Conservation (phyloP, 352 stramenopile species). For the Phytophthora aleatoria region DNA sequence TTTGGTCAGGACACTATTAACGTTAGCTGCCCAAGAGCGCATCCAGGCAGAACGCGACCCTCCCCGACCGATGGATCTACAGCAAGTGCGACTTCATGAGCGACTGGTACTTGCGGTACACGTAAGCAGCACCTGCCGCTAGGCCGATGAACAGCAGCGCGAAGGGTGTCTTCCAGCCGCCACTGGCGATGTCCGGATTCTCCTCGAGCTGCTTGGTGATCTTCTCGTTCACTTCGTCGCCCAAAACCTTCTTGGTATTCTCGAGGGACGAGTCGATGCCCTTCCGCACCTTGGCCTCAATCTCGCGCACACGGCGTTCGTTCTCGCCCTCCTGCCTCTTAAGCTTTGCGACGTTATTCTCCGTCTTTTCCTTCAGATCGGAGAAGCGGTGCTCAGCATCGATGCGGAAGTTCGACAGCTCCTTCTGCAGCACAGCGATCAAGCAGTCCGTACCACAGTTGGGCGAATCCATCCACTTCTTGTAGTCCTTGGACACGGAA, state of each 20-base stretch:
- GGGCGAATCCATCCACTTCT: conserved; percentile 81
- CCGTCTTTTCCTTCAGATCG: conserved; percentile 88
- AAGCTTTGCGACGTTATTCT: conserved; percentile 78
- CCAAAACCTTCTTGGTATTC: conserved; percentile 61
- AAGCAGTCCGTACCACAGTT: conserved; percentile 78
- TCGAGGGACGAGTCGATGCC: conserved; percentile 72
- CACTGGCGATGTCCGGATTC: conserved; percentile 59
- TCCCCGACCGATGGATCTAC: conserved; percentile 38
- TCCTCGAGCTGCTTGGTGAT: conserved; percentile 81
- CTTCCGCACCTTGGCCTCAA: conserved; percentile 64
- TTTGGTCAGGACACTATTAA: conserved; percentile 29
- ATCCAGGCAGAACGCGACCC: conserved; percentile 5
- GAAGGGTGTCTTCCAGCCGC: conserved; percentile 84
- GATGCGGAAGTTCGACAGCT: conserved; percentile 80
- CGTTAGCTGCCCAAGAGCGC: conserved; percentile 12
- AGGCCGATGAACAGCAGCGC: conserved; percentile 68
- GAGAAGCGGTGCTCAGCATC: conserved; percentile 83
- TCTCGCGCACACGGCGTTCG: conserved; percentile 71
- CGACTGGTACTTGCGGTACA: conserved; percentile 87
- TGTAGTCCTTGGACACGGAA: conserved; percentile 85
- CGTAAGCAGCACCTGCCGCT: conserved; percentile 47
- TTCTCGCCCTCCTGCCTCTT: conserved; percentile 79
- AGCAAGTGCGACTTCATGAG: conserved; percentile 89
- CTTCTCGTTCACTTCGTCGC: conserved; percentile 70
- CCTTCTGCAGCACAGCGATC: conserved; percentile 80